Base-by-base conservation (phyloP, 331 rosid species). In the Phaseolus coccineus region DNA sequence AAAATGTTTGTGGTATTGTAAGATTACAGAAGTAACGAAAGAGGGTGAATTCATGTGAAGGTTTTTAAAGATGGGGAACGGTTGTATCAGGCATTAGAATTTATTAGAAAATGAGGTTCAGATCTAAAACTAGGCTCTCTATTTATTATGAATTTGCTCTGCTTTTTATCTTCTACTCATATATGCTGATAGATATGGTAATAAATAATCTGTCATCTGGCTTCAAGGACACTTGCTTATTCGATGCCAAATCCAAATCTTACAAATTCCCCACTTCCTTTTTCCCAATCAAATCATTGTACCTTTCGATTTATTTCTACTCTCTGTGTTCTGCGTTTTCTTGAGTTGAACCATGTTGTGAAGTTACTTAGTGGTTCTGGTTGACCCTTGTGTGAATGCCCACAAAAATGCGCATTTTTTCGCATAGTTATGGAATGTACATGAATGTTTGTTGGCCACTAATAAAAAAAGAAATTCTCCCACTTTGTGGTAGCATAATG, bases 11-110 rank as follows among this genome's bases (percentile, higher is more conserved):
- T 14, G 77, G 61, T 67, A 67, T 59, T 67, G 40, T 33, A 71
- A 27, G 27, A 61, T 25, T 63, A 31, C 16, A 28, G 47, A 58
- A 56, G 11, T 30, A 77, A 33, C 30, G 11, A 31, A 51, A 71
- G 40, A 46, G 40, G 55, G 58, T 69, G 79, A 81, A 50, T 71
- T 87, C 97, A 86, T 88, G 93, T 88, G 97, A 92, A 68, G 69
- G 30, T 64, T 77, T 37, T 82, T 85, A 84, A 83, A 85, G 80
- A 69, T 19, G 22, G 58, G 58, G 73, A 79, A 85, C 88, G 83
- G 97, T 77, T 78, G 84, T 68, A 84, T 87, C 87, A 90, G 85
- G 83, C 86, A 69, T 70, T 51, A 44, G 8, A 56, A 81, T 81
- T 72, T 81, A 89, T 80, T 80, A 74, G 61, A 25, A 35, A 83